Conservation (phyloP, 2,329 filamentous ascomycete genomes). For the Venturia asperata region DNA sequence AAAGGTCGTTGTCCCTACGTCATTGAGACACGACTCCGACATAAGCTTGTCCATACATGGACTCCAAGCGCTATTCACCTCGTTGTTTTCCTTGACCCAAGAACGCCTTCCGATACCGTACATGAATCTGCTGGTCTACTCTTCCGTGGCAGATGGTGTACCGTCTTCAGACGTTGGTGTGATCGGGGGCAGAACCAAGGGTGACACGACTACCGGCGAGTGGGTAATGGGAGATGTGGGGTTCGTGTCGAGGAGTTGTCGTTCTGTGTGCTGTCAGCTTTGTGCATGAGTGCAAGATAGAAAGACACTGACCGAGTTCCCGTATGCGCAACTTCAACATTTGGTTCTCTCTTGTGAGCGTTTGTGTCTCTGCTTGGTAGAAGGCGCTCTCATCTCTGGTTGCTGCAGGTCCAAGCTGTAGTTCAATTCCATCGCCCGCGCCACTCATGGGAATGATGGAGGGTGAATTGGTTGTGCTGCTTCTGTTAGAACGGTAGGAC, state of each 20-base stretch:
- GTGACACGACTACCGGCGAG: slow-evolving; percentile 6
- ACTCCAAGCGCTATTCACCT: neutral
- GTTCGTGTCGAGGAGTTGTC: slow-evolving; percentile 13
- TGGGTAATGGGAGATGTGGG: slow-evolving; percentile 16
- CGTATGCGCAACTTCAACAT: slow-evolving; percentile 70
- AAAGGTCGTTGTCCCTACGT: neutral
- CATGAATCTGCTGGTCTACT: neutral
- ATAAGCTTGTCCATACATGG: neutral
- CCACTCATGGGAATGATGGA: slow-evolving; percentile 47
- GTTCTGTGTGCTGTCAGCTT: slow-evolving; percentile 1
- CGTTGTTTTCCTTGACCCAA: neutral
- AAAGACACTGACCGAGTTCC: slow-evolving; percentile 47
- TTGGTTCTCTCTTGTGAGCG: slow-evolving; percentile 70
- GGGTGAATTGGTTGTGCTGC: slow-evolving; percentile 37
- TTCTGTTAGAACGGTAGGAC: slow-evolving; percentile 34
- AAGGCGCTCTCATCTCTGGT: slow-evolving; percentile 65
- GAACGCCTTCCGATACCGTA: neutral
- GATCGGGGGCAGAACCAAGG: slow-evolving; percentile 1
- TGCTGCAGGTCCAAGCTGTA: slow-evolving; percentile 48
- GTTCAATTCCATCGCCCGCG: slow-evolving; percentile 55
- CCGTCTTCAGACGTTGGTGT: slow-evolving; percentile 3
- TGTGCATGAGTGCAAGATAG: neutral
- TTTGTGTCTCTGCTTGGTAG: slow-evolving; percentile 77
- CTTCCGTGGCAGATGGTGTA: neutral
- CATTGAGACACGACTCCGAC: neutral